Conservation (phyloP, 495 filamentous ascomycete genomes). For the Tuber aestivum region DNA sequence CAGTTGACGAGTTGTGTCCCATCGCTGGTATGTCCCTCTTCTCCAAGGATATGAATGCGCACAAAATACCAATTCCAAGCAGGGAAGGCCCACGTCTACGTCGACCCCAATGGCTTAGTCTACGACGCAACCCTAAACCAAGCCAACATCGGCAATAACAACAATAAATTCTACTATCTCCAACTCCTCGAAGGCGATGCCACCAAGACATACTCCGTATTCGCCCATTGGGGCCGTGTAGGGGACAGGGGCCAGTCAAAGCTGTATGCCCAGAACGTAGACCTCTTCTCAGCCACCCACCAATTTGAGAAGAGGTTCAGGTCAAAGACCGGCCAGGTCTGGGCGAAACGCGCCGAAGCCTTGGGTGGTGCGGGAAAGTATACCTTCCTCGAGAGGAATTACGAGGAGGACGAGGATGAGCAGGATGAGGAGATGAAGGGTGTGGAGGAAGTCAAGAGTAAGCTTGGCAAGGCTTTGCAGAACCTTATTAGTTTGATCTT, state of each 20-base stretch:
- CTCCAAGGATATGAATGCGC: not conserved
- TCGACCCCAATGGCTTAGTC: slow-evolving; percentile 58
- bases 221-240: slow-evolving; percentile 65
- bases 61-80: not conserved
- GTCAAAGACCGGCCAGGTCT: slow-evolving; percentile 64
- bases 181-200: slow-evolving; percentile 39
- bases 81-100: slow-evolving; percentile 52
- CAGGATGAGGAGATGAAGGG: slow-evolving; percentile 42
- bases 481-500: slow-evolving; percentile 74
- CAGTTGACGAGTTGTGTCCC: slow-evolving; percentile 47
- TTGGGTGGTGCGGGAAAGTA: slow-evolving; percentile 63
- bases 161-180: slow-evolving; percentile 68
- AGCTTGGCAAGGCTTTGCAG: slow-evolving; percentile 56
- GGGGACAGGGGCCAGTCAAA: slow-evolving; percentile 62
- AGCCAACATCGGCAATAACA: slow-evolving; percentile 55
- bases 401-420: slow-evolving; percentile 53
- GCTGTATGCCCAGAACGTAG: slow-evolving; percentile 44
- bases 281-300: slow-evolving; percentile 48
- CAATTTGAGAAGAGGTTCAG: slow-evolving; percentile 71
- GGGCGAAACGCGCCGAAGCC: slow-evolving; percentile 56
- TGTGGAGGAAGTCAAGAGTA: slow-evolving; percentile 47
- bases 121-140: slow-evolving; percentile 61
- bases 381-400: slow-evolving; percentile 65
- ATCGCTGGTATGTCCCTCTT: slow-evolving; percentile 12
- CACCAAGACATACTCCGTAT: slow-evolving; percentile 16